Evolutionary conservation across 169 alveolate genomes (phyloP), one percentile per base, ranked within the genome.

Genomic region (Plasmodium vivax): DNA sequence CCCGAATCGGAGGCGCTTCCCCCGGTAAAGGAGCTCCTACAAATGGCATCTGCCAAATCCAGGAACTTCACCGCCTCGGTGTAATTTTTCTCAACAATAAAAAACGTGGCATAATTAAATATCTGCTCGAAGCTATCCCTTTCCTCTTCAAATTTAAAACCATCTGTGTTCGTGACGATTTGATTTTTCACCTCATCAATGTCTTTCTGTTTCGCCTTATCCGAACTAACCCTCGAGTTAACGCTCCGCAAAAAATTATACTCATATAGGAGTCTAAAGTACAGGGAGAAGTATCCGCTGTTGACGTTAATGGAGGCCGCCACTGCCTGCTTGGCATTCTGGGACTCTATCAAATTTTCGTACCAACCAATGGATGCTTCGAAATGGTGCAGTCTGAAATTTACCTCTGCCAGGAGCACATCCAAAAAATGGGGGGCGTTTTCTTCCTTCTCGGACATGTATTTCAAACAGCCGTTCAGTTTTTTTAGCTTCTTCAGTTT

Each of bases 401-500:
- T 90, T 43, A 82, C 91, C 36, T 90, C 79, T 30, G 83, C 94
- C 36, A 71, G 23, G 43, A 90, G 51, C 19, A 90, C 32, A 47
- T 90, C 56, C 16, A 90, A 27, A 90, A 80, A 90, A 19, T 79
- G 74, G n/a, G 81, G 62, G 45, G 38, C 23, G 16, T 62, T 47
- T 0, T 79, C 27, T 90, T 90, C 94, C 36, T 90, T 38, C 51
- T 90, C 92, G 47, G 51, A 1, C 16, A 62, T 32, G 73, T 80
- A 90, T 19, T 90, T 90, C 72, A 90, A 81, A 41, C 92, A 90
- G 19, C 92, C 94, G 81, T 68, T 80, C 23, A 90, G 77, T 74
- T 90, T 90, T 68, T 90, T 90, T 62, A 58, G 82, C 74, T 62
- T 58, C 19, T 71, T 43, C 74, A 90, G 68, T 81, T 90, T 90